Conservation (phyloP, 2,329 filamentous ascomycete genomes). For the Talaromyces sp. region DNA sequence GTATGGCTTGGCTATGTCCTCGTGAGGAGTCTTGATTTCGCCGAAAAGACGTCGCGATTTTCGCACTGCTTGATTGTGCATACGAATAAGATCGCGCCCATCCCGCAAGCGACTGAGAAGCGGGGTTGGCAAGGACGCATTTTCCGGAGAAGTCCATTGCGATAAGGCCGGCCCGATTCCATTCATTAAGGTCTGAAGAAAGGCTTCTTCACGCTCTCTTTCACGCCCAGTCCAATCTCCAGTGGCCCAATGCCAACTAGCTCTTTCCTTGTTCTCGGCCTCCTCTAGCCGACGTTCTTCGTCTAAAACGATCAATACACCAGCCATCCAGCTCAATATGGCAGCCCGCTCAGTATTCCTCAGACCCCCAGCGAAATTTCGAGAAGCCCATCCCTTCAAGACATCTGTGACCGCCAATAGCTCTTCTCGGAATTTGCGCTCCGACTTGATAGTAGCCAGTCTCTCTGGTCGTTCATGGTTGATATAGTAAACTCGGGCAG, state of each 20-base stretch:
- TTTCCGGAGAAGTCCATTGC: constrained; percentile 60
- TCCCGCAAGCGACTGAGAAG: constrained; percentile 73
- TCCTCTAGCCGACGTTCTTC: constrained; percentile 74
- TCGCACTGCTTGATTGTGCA: constrained; percentile 85
- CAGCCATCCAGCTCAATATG: constrained; percentile 74
- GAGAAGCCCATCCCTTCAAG: constrained; percentile 82
- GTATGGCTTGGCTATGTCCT: constrained; percentile 93
- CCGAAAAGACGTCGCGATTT: constrained; percentile 85
- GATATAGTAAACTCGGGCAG: constrained; percentile 95
- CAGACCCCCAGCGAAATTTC: constrained; percentile 80
- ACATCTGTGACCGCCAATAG: constrained; percentile 84
- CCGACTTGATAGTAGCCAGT: constrained; percentile 79
- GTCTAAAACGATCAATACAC: constrained; percentile 71
- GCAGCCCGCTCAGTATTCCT: constrained; percentile 70
- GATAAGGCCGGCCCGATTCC: constrained; percentile 56
- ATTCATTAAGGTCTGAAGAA: constrained; percentile 70
- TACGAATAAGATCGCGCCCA: constrained; percentile 73
- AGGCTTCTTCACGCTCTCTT: constrained; percentile 73
- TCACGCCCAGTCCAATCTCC: constrained; percentile 74
- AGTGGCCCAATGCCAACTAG: constrained; percentile 74
- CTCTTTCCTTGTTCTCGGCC: constrained; percentile 66
- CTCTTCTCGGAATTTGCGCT: constrained; percentile 79
- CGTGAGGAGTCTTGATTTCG: constrained; percentile 81
- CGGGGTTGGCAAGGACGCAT: constrained; percentile 50
- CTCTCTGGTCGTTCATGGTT: constrained; percentile 82